These are phyloP conservation scores for Glebionis coronaria DNA, from an alignment of 129 eudicot species.

Conservation along the genomic window DNA sequence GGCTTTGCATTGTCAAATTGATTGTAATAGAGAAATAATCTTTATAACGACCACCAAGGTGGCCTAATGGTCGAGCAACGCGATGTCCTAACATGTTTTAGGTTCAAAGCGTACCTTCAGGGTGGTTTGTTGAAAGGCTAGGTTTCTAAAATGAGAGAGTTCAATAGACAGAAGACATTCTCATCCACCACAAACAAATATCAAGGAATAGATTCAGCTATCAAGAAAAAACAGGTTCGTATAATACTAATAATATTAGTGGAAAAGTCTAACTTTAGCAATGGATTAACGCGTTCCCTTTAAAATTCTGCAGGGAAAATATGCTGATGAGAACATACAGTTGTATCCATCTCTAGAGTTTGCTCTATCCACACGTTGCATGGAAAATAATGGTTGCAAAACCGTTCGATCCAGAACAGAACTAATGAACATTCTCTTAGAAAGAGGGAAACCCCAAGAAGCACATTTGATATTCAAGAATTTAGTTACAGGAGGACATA, in stretches of 20 bases:
- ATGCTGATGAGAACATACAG: constrained; percentile 23
- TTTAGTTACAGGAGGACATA: constrained; percentile 49
- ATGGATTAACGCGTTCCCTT: background rate
- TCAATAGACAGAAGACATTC: constrained; percentile 7
- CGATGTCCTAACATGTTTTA: no score
- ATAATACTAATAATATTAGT: no score
- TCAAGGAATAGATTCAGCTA: constrained; percentile 4
- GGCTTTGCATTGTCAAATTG: no score
- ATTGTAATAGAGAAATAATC: no score
- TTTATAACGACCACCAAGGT: no score
- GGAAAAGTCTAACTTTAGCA: background rate
- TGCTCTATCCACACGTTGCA: constrained; percentile 37
- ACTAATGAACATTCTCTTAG: constrained; percentile 46
- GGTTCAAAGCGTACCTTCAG: no score
- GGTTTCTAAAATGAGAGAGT: constrained; percentile 2
- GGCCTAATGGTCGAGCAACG: no score
- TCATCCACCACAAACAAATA: background rate
- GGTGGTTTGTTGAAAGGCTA: background rate
- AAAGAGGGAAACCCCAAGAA: constrained; percentile 48
- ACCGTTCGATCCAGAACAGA: constrained; percentile 46
- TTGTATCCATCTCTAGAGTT: constrained; percentile 36
- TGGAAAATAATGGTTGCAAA: constrained; percentile 35
- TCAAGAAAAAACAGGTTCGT: constrained; percentile 15
- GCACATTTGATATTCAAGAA: constrained; percentile 40
- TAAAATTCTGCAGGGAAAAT: background rate